These are phyloP conservation scores for Athelia sp. DNA, from an alignment of 1,284 basidiomycete species.

Conservation along the genomic window DNA sequence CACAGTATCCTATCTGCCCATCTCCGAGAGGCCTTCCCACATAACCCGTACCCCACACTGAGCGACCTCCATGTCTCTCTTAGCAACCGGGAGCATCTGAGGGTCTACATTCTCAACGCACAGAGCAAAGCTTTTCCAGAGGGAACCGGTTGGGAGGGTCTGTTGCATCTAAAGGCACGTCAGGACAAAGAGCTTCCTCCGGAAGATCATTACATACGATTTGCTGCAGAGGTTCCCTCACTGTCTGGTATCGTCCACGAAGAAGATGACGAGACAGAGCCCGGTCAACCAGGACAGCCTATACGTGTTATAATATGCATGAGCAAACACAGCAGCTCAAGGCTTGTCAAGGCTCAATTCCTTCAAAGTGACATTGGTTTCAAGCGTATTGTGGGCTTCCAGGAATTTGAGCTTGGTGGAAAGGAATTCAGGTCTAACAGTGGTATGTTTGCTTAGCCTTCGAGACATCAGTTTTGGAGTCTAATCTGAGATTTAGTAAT, in stretches of 20 bases:
- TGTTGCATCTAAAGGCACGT: conserved; percentile 5
- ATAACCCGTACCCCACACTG: conserved; percentile 8
- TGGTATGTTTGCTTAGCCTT: conserved; percentile 6
- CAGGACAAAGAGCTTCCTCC: conserved; percentile 4
- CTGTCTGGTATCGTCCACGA: neutral
- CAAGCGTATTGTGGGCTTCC: conserved; percentile 19
- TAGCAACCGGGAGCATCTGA: conserved; percentile 13
- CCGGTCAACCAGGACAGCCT: neutral
- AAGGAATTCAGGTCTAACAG: conserved; percentile 8
- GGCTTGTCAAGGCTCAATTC: conserved; percentile 16
- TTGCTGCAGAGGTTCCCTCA: conserved; percentile 7
- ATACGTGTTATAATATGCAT: conserved; percentile 23
- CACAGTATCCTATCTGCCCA: conserved; percentile 13
- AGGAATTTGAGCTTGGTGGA: conserved; percentile 22
- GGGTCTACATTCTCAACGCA: conserved; percentile 11
- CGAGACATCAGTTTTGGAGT: neutral
- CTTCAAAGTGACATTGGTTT: conserved; percentile 22
- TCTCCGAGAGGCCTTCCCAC: conserved; percentile 6
- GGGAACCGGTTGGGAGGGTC: conserved; percentile 11
- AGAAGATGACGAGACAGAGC: conserved; percentile 9
- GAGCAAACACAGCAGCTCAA: conserved; percentile 12
- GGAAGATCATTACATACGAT: conserved; percentile 10
- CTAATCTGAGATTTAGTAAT: conserved; percentile 8
- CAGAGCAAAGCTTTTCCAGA: conserved; percentile 7
- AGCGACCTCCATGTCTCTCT: conserved; percentile 18